phyloP scores from a whole-genome alignment of 768 basidiomycete species.

The Tylopilus balloui region DNA sequence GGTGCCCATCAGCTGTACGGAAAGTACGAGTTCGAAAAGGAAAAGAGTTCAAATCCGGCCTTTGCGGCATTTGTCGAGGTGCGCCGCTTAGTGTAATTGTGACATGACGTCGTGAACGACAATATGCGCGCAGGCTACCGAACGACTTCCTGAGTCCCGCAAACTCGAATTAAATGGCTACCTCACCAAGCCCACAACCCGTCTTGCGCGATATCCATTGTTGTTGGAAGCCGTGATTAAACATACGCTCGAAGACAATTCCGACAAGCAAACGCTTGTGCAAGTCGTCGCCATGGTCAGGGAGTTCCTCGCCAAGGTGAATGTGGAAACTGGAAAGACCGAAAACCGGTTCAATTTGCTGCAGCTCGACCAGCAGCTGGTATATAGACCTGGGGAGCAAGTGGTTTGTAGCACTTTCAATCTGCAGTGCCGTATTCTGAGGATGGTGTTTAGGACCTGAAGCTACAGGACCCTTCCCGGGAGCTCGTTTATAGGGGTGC shows the following conservation, averaged over 20 bases:
- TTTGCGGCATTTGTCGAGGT: constrained; percentile 97
- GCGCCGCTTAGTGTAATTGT: constrained; percentile 10
- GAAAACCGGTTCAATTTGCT: constrained; percentile 95
- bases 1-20: constrained; percentile 97
- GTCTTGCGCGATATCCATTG: constrained; percentile 94
- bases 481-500: constrained; percentile 90
- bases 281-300: constrained; percentile 74
- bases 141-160: constrained; percentile 89
- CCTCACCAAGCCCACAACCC: constrained; percentile 95
- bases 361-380: constrained; percentile 88
- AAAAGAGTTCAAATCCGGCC: constrained; percentile 87
- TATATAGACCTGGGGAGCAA: constrained; percentile 85
- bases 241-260: constrained; percentile 85
- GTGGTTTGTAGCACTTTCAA: constrained; percentile 53
- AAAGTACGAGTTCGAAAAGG: constrained; percentile 99
- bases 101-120: not conserved
- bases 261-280: constrained; percentile 74
- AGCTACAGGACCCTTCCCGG: constrained; percentile 80
- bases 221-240: constrained; percentile 89
- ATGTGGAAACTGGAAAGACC: constrained; percentile 88
- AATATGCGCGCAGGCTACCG: constrained; percentile 58
- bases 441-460: constrained; percentile 58
- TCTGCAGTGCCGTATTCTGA: not conserved
- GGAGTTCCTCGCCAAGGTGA: constrained; percentile 83
- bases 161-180: constrained; percentile 98